These are phyloP conservation scores for Penicillium mononematosum DNA, from an alignment of 495 filamentous ascomycete species.

Conservation along the genomic window DNA sequence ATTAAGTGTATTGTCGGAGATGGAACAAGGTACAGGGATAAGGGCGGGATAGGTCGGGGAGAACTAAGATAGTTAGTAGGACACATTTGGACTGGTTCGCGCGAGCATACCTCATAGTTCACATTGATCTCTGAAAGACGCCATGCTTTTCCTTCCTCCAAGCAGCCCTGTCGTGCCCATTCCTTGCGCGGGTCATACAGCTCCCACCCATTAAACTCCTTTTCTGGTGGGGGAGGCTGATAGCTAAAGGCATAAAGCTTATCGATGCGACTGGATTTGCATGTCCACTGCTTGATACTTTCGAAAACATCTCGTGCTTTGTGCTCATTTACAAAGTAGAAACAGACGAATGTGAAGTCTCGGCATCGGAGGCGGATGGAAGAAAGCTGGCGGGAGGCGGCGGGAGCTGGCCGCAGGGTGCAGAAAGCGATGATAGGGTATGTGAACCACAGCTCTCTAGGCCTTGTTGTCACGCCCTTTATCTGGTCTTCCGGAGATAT, in stretches of 20 bases:
- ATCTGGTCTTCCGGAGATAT: conserved; percentile 35
- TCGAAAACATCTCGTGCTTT: conserved; percentile 86
- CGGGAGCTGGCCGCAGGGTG: conserved; percentile 67
- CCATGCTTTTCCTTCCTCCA: conserved; percentile 79
- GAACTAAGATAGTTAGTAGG: conserved; percentile 55
- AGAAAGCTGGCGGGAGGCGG: conserved; percentile 67
- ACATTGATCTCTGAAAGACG: conserved; percentile 86
- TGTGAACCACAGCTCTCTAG: conserved; percentile 86
- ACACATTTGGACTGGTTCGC: background rate
- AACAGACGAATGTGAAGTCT: conserved; percentile 89
- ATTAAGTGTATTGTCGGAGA: conserved; percentile 95
- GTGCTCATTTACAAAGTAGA: conserved; percentile 76
- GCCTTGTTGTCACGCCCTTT: conserved; percentile 39
- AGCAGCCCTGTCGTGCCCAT: conserved; percentile 77
- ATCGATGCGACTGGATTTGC: conserved; percentile 77
- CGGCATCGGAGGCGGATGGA: conserved; percentile 86
- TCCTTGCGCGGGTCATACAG: conserved; percentile 84
- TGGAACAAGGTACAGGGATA: conserved; percentile 76
- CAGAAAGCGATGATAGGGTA: conserved; percentile 86
- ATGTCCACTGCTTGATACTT: conserved; percentile 77
- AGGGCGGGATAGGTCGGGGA: conserved; percentile 92
- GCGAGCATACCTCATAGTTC: conserved; percentile 63
- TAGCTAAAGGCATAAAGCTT: conserved; percentile 92
- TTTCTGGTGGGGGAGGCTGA: conserved; percentile 69
- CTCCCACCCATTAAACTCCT: conserved; percentile 75